Conservation (phyloP, 1,139 yeast genomes). For the Lodderomyces margitis region DNA sequence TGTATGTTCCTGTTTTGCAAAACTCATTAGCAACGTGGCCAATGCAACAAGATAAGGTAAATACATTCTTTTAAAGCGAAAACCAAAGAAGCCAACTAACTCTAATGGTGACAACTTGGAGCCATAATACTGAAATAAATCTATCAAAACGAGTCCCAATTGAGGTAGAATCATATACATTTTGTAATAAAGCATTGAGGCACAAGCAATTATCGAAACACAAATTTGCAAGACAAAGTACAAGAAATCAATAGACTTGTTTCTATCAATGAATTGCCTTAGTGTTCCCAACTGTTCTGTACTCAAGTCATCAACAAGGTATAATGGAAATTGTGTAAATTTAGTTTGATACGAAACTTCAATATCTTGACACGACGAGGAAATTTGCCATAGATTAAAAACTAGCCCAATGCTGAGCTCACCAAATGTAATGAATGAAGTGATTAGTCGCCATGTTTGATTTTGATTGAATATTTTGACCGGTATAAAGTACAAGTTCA, state of each 20-base stretch:
- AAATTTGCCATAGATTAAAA: constrained; percentile 19
- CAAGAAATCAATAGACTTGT: constrained; percentile 29
- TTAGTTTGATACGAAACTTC: constrained; percentile 21
- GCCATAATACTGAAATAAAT: constrained; percentile 28
- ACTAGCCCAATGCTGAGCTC: constrained; percentile 24
- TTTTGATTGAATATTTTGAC: constrained; percentile 21
- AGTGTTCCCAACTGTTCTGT: constrained; percentile 19
- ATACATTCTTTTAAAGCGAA: constrained; percentile 24
- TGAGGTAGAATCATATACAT: constrained; percentile 15
- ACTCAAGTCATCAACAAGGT: constrained; percentile 15
- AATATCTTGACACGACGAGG: constrained; percentile 17
- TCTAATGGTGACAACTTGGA: constrained; percentile 29
- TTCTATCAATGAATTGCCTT: constrained; percentile 17
- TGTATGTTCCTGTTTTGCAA: background rate
- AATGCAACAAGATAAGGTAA: constrained; percentile 27
- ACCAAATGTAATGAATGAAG: constrained; percentile 35
- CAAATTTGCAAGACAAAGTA: constrained; percentile 29
- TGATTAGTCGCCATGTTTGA: constrained; percentile 40
- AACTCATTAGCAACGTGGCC: constrained; percentile 17
- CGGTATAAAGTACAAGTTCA: constrained; percentile 22
- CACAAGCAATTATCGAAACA: constrained; percentile 21
- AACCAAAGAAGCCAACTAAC: constrained; percentile 26
- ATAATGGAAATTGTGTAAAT: constrained; percentile 21
- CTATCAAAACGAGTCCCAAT: constrained; percentile 27
- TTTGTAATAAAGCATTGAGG: constrained; percentile 19